Evolutionary conservation across 768 basidiomycete species (phyloP).

Genomic region (Podaxis rugospora): DNA sequence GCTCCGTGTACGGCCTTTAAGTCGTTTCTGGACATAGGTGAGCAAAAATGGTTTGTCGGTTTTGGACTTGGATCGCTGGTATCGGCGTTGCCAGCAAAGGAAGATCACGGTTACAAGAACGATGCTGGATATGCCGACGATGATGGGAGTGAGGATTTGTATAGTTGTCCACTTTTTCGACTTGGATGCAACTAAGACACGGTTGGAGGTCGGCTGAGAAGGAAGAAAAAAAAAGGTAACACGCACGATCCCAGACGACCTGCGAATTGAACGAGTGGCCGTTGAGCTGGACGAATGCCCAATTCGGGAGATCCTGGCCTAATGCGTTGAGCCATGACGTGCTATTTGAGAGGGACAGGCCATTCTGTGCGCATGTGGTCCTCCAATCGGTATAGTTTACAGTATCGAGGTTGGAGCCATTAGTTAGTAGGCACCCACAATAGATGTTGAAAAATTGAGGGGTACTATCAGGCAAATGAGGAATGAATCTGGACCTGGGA

Average conservation of each 20-base stretch:
- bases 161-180: conserved; percentile 17
- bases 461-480: neutral
- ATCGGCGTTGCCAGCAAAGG: conserved; percentile 9
- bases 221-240: neutral
- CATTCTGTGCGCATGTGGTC: neutral
- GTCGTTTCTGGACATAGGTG: neutral
- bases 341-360: neutral
- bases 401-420: neutral
- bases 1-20: conserved; percentile 5
- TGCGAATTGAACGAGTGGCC: neutral
- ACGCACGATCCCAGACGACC: neutral
- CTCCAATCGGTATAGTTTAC: neutral
- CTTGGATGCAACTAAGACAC: neutral
- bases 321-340: neutral
- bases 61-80: neutral
- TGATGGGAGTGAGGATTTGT: conserved; percentile 18
- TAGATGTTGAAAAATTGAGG: neutral
- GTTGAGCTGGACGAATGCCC: neutral
- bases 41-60: neutral
- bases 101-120: conserved; percentile 12
- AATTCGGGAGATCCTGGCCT: neutral
- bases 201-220: neutral
- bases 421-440: conserved; percentile 2
- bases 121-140: conserved; percentile 13
- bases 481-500: neutral